A percentile compares a stretch with the other conserved stretches of the same genome.
Evolutionary conservation across 352 stramenopile species (phyloP).

Genomic region (Phytophthora pseudosyringae): DNA sequence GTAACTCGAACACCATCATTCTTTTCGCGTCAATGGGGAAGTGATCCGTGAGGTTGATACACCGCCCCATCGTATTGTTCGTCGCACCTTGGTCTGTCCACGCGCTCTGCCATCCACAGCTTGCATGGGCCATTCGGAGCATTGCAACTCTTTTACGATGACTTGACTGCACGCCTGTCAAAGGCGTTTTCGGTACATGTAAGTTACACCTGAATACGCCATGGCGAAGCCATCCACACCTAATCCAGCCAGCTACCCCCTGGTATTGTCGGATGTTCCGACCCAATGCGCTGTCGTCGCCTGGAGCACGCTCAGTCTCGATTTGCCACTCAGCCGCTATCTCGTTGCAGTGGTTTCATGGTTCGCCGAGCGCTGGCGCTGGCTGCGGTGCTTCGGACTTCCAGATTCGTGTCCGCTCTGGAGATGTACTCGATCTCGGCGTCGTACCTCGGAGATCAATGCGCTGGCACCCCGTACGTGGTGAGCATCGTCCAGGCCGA

Average conservation of each 20-base stretch:
- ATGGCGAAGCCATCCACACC: slow-evolving; percentile 7
- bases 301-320: slow-evolving; percentile 1
- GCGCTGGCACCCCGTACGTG: slow-evolving; percentile 20
- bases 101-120: background rate
- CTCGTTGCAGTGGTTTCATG: slow-evolving; percentile 5
- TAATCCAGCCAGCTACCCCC: slow-evolving; percentile 8
- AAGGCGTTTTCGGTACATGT: background rate
- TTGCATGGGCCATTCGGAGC: background rate
- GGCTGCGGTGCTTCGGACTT: background rate
- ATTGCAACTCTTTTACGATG: slow-evolving; percentile 3
- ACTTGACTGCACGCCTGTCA: background rate
- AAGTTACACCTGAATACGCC: slow-evolving; percentile 4
- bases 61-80: background rate
- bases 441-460: slow-evolving; percentile 25
- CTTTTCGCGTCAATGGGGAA: background rate
- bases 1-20: no score
- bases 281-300: slow-evolving; percentile 1
- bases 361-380: slow-evolving; percentile 1
- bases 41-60: background rate
- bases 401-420: background rate
- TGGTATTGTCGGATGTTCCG: slow-evolving; percentile 8
- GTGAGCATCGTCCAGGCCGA: slow-evolving; percentile 7
- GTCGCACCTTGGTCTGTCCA: background rate
- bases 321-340: slow-evolving; percentile 15
- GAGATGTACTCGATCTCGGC: slow-evolving; percentile 24